These are phyloP conservation scores for Auriscalpium vulgare DNA, from an alignment of 768 basidiomycete species.

Conservation along the genomic window DNA sequence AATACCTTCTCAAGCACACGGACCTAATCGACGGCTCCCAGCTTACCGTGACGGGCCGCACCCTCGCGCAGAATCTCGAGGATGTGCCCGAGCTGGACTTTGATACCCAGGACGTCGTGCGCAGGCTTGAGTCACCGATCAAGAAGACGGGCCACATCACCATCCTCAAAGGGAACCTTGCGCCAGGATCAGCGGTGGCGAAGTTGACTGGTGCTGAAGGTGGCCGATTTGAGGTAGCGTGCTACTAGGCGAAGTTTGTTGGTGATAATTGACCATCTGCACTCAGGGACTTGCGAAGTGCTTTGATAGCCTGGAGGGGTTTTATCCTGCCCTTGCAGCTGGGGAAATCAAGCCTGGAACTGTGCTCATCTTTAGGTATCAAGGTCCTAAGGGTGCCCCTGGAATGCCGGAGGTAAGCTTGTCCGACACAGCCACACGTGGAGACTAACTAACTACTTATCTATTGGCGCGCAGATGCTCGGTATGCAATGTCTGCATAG, in stretches of 20 bases:
- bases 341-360: constrained; percentile 72
- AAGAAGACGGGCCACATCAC: constrained; percentile 82
- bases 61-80: constrained; percentile 77
- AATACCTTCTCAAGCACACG: constrained; percentile 74
- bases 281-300: constrained; percentile 54
- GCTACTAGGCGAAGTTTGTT: neutral
- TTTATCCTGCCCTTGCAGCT: constrained; percentile 65
- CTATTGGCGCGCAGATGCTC: constrained; percentile 30
- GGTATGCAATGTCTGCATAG: constrained; percentile 20
- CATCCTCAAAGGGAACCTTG: constrained; percentile 83
- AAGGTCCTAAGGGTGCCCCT: constrained; percentile 86
- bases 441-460: no score
- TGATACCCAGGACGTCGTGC: constrained; percentile 68
- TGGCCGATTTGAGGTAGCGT: constrained; percentile 61
- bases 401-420: constrained; percentile 74
- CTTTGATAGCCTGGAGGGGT: constrained; percentile 46
- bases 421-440: neutral
- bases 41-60: constrained; percentile 88
- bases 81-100: constrained; percentile 70
- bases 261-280: neutral
- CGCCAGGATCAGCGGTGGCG: constrained; percentile 81
- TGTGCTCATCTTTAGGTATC: constrained; percentile 79
- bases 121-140: constrained; percentile 67
- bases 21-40: constrained; percentile 75
- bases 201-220: constrained; percentile 96